Evolutionary conservation across 192 early-diverging fungal species (phyloP).

Genomic region (Entomortierella lignicola): DNA sequence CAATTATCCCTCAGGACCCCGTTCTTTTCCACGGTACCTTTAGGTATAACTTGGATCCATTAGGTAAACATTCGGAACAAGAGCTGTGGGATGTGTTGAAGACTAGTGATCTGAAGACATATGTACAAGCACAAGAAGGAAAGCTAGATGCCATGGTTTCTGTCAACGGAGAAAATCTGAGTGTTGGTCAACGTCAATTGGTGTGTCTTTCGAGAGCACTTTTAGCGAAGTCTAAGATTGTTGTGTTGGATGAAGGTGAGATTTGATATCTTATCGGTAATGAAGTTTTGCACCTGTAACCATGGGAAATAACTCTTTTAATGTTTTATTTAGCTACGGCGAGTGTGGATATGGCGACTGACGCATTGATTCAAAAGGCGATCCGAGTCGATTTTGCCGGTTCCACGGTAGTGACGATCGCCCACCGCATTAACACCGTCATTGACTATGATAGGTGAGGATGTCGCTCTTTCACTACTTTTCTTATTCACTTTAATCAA

Average conservation of each 20-base stretch:
- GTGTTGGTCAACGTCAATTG: conserved; percentile 84
- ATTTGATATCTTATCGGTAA: not conserved
- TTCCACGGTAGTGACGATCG: conserved; percentile 75
- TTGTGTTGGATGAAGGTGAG: conserved; percentile 87
- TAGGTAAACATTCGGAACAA: conserved; percentile 58
- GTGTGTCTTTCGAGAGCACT: conserved; percentile 73
- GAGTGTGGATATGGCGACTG: conserved; percentile 70
- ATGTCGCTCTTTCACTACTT: not conserved
- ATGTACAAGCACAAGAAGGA: conserved; percentile 72
- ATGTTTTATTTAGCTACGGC: conserved; percentile 57
- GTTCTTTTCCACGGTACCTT: conserved; percentile 65
- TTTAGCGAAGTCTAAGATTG: conserved; percentile 74
- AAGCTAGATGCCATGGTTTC: conserved; percentile 77
- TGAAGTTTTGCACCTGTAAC: too few species aligned
- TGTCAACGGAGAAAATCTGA: conserved; percentile 86
- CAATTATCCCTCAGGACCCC: conserved; percentile 89
- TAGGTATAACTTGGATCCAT: conserved; percentile 69
- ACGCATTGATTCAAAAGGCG: conserved; percentile 76
- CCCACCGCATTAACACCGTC: conserved; percentile 82
- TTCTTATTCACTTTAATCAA: not conserved
- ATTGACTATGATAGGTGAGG: conserved; percentile 50
- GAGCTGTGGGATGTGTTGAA: conserved; percentile 82
- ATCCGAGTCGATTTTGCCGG: conserved; percentile 68
- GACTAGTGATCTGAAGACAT: conserved; percentile 72
- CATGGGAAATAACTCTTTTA: conserved; percentile 42